Percentiles rank a stretch among this genome's conserved stretches.
These are phyloP conservation scores for Macrolepiota dolichaula DNA, from an alignment of 768 basidiomycete genomes.

Conservation along the genomic window DNA sequence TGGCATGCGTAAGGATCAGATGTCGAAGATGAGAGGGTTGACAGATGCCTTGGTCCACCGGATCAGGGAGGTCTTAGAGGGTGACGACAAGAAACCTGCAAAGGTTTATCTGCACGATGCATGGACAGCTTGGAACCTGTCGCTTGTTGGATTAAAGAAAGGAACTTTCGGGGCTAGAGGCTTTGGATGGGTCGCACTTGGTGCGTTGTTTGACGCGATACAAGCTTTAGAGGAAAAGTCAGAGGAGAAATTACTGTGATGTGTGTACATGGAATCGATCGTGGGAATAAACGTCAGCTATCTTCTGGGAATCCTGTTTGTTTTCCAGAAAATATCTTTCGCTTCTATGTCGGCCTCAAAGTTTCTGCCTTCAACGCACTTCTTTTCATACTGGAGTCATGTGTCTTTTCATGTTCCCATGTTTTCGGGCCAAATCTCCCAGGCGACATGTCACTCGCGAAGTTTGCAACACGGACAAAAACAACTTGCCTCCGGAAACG, in stretches of 20 bases:
- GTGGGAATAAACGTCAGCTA: background rate
- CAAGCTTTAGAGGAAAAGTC: background rate
- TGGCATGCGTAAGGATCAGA: conserved; percentile 46
- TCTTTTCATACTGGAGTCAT: background rate
- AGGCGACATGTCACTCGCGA: background rate
- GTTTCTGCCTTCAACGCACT: background rate
- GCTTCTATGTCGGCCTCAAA: background rate
- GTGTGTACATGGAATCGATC: background rate
- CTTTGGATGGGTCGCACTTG: conserved; percentile 58
- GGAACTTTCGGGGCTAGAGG: conserved; percentile 51
- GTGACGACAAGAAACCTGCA: conserved; percentile 35
- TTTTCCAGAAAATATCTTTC: background rate
- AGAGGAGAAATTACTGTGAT: background rate
- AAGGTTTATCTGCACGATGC: conserved; percentile 40
- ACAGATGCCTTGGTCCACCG: conserved; percentile 47
- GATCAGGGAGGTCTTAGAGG: conserved; percentile 44
- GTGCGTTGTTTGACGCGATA: conserved; percentile 50
- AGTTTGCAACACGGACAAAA: background rate
- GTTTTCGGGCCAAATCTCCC: background rate
- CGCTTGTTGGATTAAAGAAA: conserved; percentile 20
- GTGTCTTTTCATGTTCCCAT: background rate
- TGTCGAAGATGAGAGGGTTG: conserved; percentile 51
- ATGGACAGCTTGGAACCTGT: conserved; percentile 54
- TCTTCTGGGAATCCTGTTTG: background rate
- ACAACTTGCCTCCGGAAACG: background rate